Percentiles rank a stretch among this genome's conserved stretches.
Evolutionary conservation across 108 stramenopile genomes (phyloP).

Genomic region (Aurantiochytrium sp.): DNA sequence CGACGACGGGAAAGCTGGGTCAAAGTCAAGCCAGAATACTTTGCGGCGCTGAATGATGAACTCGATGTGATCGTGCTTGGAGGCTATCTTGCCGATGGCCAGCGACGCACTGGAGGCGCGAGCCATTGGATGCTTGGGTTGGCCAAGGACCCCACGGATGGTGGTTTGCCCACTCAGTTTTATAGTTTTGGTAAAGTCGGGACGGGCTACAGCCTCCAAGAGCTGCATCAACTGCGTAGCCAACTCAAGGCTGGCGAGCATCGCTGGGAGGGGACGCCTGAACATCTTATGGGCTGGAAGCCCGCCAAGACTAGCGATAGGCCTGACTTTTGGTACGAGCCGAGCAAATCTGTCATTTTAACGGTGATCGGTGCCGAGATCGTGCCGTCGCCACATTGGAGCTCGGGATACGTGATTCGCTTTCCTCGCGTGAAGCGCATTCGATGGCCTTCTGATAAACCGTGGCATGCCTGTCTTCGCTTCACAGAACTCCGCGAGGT

Average conservation of each 20-base stretch:
- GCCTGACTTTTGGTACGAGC: slow-evolving; percentile 7
- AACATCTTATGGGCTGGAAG: background rate
- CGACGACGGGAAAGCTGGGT: background rate
- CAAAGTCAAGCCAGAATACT: background rate
- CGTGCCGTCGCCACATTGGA: background rate
- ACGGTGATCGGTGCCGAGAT: background rate
- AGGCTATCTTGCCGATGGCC: background rate
- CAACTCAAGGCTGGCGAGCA: background rate
- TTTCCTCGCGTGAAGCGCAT: background rate
- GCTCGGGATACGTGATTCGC: background rate
- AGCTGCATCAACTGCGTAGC: background rate
- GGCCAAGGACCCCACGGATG: background rate
- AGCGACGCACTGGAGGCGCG: background rate
- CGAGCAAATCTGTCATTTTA: background rate
- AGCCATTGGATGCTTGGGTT: background rate
- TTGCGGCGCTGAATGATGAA: background rate
- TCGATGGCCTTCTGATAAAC: background rate
- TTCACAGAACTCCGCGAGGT: background rate
- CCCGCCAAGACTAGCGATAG: background rate
- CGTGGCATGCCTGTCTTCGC: background rate
- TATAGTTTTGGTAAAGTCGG: background rate
- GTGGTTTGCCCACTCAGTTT: background rate
- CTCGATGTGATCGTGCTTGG: background rate
- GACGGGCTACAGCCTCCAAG: background rate
- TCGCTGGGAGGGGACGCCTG: background rate